phyloP scores from a whole-genome alignment of 768 basidiomycete species.

The Amanita polypyramis region DNA sequence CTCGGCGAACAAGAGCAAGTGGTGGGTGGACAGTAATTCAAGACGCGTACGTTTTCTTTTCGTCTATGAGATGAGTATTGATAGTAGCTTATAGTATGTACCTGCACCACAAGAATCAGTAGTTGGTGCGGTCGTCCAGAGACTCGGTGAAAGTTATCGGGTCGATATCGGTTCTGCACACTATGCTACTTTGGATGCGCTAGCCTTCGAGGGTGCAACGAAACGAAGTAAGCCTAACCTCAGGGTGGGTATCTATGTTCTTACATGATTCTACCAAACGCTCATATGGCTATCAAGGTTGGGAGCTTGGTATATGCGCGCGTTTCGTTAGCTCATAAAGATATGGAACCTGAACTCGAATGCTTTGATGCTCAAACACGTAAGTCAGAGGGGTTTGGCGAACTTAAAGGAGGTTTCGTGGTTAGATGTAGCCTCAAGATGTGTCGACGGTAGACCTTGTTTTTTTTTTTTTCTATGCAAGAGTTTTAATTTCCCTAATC shows the following conservation, averaged over 20 bases:
- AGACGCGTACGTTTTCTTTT: slow-evolving; percentile 55
- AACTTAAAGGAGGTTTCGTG: slow-evolving; percentile 83
- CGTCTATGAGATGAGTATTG: background rate
- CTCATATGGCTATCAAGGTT: slow-evolving; percentile 40
- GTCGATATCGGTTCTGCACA: slow-evolving; percentile 93
- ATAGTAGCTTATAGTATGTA: slow-evolving; percentile 54
- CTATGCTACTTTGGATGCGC: slow-evolving; percentile 71
- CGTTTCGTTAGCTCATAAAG: slow-evolving; percentile 88
- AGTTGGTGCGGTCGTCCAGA: slow-evolving; percentile 70
- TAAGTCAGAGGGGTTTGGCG: slow-evolving; percentile 90
- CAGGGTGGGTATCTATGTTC: slow-evolving; percentile 44
- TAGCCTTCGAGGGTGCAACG: slow-evolving; percentile 94
- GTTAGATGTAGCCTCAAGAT: slow-evolving; percentile 73
- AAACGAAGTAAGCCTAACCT: slow-evolving; percentile 92
- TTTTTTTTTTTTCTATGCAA: slow-evolving; percentile 4
- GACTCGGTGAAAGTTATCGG: slow-evolving; percentile 82
- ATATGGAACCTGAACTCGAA: slow-evolving; percentile 97
- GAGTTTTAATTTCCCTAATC: slow-evolving; percentile 1
- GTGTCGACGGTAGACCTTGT: slow-evolving; percentile 67
- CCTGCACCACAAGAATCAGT: slow-evolving; percentile 87
- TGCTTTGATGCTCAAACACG: slow-evolving; percentile 91
- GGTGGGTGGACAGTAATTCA: slow-evolving; percentile 86
- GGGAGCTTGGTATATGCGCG: slow-evolving; percentile 88
- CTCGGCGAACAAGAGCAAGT: slow-evolving; percentile 61
- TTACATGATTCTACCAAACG: background rate